These are phyloP conservation scores for Geotrichum fermentans DNA, from an alignment of 1,139 yeast genomes.

Conservation along the genomic window DNA sequence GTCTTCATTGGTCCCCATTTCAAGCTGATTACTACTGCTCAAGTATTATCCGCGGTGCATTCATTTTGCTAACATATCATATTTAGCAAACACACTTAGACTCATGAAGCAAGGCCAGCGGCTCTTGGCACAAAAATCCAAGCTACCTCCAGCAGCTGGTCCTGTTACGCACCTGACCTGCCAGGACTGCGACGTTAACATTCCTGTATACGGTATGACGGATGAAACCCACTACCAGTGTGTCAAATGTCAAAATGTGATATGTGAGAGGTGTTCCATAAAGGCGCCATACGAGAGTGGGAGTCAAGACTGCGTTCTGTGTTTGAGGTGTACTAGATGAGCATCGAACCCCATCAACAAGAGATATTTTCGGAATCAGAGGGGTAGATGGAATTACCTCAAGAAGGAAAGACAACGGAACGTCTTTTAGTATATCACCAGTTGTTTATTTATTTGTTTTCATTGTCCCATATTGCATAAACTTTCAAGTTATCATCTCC, in stretches of 20 bases:
- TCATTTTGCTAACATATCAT: not conserved
- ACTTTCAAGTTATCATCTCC: too few species aligned
- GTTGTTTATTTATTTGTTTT: too few species aligned
- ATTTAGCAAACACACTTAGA: not conserved
- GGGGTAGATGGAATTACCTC: too few species aligned
- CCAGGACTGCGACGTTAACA: not conserved
- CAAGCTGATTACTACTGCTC: not conserved
- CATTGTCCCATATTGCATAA: too few species aligned
- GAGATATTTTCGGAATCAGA: too few species aligned
- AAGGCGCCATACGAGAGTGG: not conserved
- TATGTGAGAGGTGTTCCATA: conserved; percentile 4
- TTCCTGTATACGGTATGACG: not conserved
- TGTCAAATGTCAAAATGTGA: not conserved
- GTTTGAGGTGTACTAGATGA: not conserved
- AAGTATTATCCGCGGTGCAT: not conserved
- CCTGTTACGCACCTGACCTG: not conserved
- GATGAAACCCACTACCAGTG: not conserved
- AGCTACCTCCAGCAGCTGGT: not conserved
- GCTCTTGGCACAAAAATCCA: not conserved
- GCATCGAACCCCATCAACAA: too few species aligned
- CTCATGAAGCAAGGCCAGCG: not conserved
- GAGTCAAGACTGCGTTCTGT: not conserved
- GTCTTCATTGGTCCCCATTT: too few species aligned
- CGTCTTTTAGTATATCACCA: too few species aligned
- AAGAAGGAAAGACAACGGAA: too few species aligned